Evolutionary conservation across 345 rosid genomes (phyloP).

Genomic region (Punica granatum): DNA sequence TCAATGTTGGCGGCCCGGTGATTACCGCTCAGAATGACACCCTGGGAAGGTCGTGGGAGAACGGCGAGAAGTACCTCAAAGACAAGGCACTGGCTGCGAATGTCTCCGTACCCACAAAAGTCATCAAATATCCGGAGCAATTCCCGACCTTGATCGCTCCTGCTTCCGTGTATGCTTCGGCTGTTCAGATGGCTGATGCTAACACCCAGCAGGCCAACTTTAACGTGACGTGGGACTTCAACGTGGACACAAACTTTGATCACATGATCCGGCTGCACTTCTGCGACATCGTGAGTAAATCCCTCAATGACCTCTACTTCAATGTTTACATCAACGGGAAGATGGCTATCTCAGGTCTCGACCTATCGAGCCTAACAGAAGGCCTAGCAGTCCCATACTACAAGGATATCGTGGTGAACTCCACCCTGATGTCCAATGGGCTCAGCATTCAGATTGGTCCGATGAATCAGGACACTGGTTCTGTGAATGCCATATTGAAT

Average conservation of each 20-base stretch:
- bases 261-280: constrained; percentile 9
- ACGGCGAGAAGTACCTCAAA: constrained; percentile 6
- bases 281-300: constrained; percentile 10
- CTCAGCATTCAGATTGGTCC: constrained; percentile 5
- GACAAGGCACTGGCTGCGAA: constrained; percentile 4
- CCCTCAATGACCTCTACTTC: constrained; percentile 9
- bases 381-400: constrained; percentile 2
- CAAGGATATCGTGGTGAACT: constrained; percentile 10
- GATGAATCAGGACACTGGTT: background rate
- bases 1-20: constrained; percentile 1
- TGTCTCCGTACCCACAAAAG: background rate
- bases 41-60: constrained; percentile 9
- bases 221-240: constrained; percentile 8
- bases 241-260: constrained; percentile 2
- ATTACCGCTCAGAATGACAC: constrained; percentile 11
- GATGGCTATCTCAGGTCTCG: constrained; percentile 9
- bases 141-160: constrained; percentile 2
- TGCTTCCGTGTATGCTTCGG: constrained; percentile 4
- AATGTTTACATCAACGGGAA: constrained; percentile 12
- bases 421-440: constrained; percentile 8
- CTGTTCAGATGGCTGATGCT: constrained; percentile 10
- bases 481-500: constrained; percentile 8
- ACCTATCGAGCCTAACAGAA: constrained; percentile 6
- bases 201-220: constrained; percentile 4
- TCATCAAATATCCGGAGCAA: background rate